A percentile compares a stretch with the other conserved stretches of the same genome.
These are phyloP conservation scores for Climacium dendroides DNA, from an alignment of 225 moss, liverwort and hornwort genomes.

Conservation along the genomic window DNA sequence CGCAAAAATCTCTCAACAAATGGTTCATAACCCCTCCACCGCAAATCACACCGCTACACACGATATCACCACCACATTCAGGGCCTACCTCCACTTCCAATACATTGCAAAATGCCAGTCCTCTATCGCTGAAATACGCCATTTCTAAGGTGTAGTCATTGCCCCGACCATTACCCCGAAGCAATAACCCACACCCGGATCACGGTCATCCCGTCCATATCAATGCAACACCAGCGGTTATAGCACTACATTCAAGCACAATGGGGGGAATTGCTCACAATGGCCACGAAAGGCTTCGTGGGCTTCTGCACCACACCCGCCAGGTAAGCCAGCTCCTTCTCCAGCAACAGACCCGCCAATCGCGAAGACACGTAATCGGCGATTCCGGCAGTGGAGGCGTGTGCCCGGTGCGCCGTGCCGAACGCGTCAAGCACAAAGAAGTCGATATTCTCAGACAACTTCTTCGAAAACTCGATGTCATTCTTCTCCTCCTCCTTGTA, in stretches of 20 bases:
- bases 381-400: constrained; percentile 90
- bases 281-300: constrained; percentile 74
- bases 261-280: constrained; percentile 25
- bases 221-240: not conserved
- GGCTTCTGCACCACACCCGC: constrained; percentile 57
- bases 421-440: constrained; percentile 86
- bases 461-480: constrained; percentile 74
- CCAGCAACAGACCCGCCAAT: constrained; percentile 78
- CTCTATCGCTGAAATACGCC: not conserved
- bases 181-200: no score
- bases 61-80: not conserved
- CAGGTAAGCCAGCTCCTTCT: constrained; percentile 90
- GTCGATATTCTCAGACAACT: constrained; percentile 64
- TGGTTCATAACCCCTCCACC: not conserved
- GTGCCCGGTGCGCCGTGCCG: constrained; percentile 89
- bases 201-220: not conserved
- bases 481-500: constrained; percentile 99
- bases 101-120: not conserved
- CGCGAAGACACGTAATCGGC: constrained; percentile 52
- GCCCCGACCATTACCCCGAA: not conserved
- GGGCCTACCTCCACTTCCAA: not conserved
- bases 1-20: not conserved
- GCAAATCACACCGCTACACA: not conserved
- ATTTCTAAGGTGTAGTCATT: not conserved
- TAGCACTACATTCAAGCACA: not conserved